phyloP scores from a whole-genome alignment of 768 basidiomycete species.

The Lentinus brumalis region DNA sequence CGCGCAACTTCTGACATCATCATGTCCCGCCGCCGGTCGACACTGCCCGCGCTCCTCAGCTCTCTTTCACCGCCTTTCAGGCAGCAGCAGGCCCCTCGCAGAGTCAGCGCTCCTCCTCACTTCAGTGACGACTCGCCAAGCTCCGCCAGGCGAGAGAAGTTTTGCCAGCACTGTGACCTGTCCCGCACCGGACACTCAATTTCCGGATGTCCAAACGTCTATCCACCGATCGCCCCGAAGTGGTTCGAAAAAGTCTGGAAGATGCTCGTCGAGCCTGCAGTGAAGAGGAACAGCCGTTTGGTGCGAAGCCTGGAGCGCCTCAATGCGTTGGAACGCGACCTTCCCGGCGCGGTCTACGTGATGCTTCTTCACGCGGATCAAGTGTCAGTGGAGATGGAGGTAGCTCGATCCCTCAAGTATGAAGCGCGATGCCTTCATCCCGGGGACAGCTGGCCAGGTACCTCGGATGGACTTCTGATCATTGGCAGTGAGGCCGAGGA shows the following conservation, averaged over 20 bases:
- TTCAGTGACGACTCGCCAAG: too few species aligned
- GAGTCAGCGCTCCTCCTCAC: too few species aligned
- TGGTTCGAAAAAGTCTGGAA: background rate
- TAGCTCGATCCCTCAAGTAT: background rate
- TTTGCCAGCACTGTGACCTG: conserved; percentile 42
- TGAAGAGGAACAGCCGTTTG: background rate
- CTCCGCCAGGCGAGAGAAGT: background rate
- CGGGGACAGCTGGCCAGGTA: background rate
- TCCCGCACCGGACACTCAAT: conserved; percentile 63
- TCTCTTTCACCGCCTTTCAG: too few species aligned
- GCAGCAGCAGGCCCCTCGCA: too few species aligned
- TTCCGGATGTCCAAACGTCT: conserved; percentile 56
- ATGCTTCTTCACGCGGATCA: background rate
- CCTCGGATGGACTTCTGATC: background rate
- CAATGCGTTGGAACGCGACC: background rate
- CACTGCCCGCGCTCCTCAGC: too few species aligned
- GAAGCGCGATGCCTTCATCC: background rate
- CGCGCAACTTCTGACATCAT: too few species aligned
- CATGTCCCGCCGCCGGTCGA: too few species aligned
- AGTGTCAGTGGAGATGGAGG: background rate
- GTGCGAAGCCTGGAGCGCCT: background rate
- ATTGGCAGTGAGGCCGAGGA: background rate
- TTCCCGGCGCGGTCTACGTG: background rate
- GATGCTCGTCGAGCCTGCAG: background rate
- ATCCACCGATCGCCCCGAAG: conserved; percentile 29